These are phyloP conservation scores for Pneumocystis oryctolagi DNA, from an alignment of 1,139 yeast genomes.

Conservation along the genomic window DNA sequence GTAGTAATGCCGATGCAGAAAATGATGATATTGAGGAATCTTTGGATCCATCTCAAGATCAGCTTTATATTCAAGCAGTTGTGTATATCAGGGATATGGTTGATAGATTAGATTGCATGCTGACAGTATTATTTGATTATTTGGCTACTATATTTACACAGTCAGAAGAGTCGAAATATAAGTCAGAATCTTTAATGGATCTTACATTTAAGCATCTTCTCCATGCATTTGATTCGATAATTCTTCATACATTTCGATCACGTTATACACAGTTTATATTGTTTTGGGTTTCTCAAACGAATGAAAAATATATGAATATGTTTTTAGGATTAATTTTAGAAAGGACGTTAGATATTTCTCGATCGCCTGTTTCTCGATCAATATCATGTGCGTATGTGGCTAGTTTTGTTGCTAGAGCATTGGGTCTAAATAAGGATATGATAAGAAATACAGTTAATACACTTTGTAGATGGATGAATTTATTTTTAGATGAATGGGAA, in stretches of 20 bases:
- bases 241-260: conserved; percentile 85
- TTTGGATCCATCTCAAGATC: background rate
- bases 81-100: conserved; percentile 9
- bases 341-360: conserved; percentile 55
- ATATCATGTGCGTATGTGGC: conserved; percentile 87
- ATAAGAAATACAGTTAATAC: conserved; percentile 65
- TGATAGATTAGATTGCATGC: conserved; percentile 11
- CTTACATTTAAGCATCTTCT: conserved; percentile 9
- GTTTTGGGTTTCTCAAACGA: conserved; percentile 69
- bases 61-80: background rate
- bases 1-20: background rate
- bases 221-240: conserved; percentile 11
- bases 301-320: conserved; percentile 71
- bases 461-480: conserved; percentile 66
- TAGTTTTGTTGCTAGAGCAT: conserved; percentile 82
- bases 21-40: background rate
- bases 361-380: conserved; percentile 57
- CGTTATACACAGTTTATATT: conserved; percentile 74
- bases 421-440: conserved; percentile 53
- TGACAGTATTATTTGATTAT: conserved; percentile 11
- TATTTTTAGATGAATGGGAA: conserved; percentile 71
- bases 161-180: background rate
- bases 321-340: conserved; percentile 72
- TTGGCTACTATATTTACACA: conserved; percentile 6
- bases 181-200: conserved; percentile 2